phyloP scores from a whole-genome alignment of 2,329 filamentous ascomycete genomes.

The Alternaria atra region DNA sequence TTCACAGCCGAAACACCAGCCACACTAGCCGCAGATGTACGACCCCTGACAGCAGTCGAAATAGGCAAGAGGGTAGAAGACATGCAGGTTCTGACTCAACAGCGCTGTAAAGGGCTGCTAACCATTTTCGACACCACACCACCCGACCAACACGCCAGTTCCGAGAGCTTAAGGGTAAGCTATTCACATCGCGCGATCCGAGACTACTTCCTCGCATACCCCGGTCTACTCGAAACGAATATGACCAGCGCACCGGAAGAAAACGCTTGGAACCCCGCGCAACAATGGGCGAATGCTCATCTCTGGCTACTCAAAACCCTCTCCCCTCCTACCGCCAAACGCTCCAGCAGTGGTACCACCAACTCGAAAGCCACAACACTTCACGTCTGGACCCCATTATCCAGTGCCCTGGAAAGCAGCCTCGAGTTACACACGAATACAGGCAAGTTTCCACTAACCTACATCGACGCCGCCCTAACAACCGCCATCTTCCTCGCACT shows the following conservation, averaged over 20 bases:
- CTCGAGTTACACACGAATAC: conserved; percentile 27
- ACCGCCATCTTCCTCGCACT: conserved; percentile 25
- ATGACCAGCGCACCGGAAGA: conserved; percentile 6
- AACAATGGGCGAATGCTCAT: conserved; percentile 37
- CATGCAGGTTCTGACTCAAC: conserved; percentile 28
- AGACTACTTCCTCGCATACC: conserved; percentile 29
- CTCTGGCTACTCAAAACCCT: conserved; percentile 34
- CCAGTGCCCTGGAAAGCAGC: conserved; percentile 29
- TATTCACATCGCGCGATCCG: conserved; percentile 39
- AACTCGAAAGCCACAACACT: not conserved
- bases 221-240: conserved; percentile 17
- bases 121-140: conserved; percentile 30
- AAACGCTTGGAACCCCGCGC: conserved; percentile 22
- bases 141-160: conserved; percentile 17
- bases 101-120: conserved; percentile 33
- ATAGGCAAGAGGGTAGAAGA: conserved; percentile 25
- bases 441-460: conserved; percentile 31
- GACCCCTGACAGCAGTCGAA: conserved; percentile 30
- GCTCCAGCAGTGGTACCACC: not conserved
- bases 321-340: conserved; percentile 8
- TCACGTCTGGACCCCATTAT: conserved; percentile 31
- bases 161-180: conserved; percentile 29
- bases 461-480: conserved; percentile 30
- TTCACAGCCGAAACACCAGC: conserved; percentile 29
- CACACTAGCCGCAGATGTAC: conserved; percentile 28